phyloP scores from a whole-genome alignment of 2,329 filamentous ascomycete species.

The Aschersonia sp. region DNA sequence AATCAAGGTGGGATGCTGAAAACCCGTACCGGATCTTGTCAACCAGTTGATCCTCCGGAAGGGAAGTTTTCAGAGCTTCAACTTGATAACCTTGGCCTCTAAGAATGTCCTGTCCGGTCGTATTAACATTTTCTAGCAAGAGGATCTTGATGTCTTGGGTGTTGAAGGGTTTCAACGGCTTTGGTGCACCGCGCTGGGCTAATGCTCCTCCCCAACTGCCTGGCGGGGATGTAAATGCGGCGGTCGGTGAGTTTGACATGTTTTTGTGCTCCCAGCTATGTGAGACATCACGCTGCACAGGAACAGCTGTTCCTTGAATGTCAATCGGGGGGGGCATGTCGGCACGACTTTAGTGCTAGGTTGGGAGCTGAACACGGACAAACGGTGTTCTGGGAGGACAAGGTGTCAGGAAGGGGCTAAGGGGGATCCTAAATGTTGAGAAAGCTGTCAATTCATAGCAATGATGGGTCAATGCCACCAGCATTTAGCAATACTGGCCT shows the following conservation, averaged over 20 bases:
- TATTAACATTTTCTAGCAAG: slow-evolving; percentile 89
- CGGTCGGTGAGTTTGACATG: slow-evolving; percentile 60
- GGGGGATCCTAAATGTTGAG: too few relatives aligned
- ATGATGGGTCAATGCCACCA: too few relatives aligned
- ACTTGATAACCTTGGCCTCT: slow-evolving; percentile 87
- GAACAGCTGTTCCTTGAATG: slow-evolving; percentile 24
- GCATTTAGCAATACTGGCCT: too few relatives aligned
- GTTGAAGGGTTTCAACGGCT: slow-evolving; percentile 88
- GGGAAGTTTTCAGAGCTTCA: slow-evolving; percentile 73
- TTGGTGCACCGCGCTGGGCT: slow-evolving; percentile 29
- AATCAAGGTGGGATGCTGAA: not conserved
- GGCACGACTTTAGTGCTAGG: too few relatives aligned
- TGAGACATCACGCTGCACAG: slow-evolving; percentile 27
- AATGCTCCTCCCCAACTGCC: slow-evolving; percentile 41
- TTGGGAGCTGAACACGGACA: too few relatives aligned
- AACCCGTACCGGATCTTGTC: slow-evolving; percentile 69
- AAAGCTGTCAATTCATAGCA: too few relatives aligned
- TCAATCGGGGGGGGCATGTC: slow-evolving; percentile 30
- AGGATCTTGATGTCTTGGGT: slow-evolving; percentile 94
- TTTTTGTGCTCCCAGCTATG: slow-evolving; percentile 38
- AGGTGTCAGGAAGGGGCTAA: too few relatives aligned
- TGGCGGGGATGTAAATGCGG: slow-evolving; percentile 60
- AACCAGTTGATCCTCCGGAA: slow-evolving; percentile 87
- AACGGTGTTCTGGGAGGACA: too few relatives aligned
- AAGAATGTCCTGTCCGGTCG: slow-evolving; percentile 74